Conservation (phyloP, 257 asterid genomes). For the Plantago major region DNA sequence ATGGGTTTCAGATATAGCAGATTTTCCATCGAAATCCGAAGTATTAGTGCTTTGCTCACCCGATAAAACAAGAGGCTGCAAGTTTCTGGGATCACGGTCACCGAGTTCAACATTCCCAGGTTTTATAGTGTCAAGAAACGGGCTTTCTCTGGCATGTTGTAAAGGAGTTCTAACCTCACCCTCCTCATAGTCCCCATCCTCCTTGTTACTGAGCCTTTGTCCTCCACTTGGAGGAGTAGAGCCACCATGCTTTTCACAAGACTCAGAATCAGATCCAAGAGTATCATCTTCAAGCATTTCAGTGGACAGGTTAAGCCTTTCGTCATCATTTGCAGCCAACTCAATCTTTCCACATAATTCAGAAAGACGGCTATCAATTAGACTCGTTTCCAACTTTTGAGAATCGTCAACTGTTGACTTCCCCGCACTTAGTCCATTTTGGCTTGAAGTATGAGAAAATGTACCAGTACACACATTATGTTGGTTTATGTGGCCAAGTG, state of each 20-base stretch:
- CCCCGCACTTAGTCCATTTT: constrained; percentile 25
- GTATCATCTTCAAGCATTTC: constrained; percentile 47
- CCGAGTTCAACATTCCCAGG: constrained; percentile 20
- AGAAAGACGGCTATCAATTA: constrained; percentile 26
- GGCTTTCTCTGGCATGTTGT: constrained; percentile 31
- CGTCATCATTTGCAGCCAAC: constrained; percentile 44
- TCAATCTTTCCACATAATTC: constrained; percentile 29
- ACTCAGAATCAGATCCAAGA: constrained; percentile 53
- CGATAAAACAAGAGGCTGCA: constrained; percentile 26
- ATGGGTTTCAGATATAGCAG: constrained; percentile 20
- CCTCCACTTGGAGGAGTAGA: constrained; percentile 16
- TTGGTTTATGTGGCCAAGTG: constrained; percentile 16
- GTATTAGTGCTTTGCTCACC: constrained; percentile 21
- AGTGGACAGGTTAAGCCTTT: constrained; percentile 36
- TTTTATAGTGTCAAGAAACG: constrained; percentile 24
- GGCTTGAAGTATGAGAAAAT: constrained; percentile 24
- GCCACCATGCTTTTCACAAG: constrained; percentile 39
- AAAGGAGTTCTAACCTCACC: constrained; percentile 75
- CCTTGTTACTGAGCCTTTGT: constrained; percentile 29
- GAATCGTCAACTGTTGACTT: constrained; percentile 27
- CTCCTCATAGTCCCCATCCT: constrained; percentile 81
- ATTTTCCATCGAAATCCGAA: constrained; percentile 26
- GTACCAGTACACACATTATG: constrained; percentile 26
- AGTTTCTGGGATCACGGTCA: constrained; percentile 24
- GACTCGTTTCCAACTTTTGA: constrained; percentile 21